Conservation (phyloP, 148 eudicot genomes). For the Fagopyrum tataricum region DNA sequence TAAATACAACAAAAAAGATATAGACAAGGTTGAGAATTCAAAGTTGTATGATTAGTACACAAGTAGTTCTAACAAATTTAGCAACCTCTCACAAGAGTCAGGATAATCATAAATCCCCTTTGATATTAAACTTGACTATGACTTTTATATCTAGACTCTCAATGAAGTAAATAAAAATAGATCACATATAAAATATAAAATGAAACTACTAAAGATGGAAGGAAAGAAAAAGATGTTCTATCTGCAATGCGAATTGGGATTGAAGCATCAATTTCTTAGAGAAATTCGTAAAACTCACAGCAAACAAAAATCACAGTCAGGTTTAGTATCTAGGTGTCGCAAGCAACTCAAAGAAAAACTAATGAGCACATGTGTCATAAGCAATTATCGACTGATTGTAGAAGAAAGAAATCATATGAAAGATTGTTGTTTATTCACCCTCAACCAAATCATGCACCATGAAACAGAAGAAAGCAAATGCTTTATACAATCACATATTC, state of each 20-base stretch:
- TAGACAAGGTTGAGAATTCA: not conserved
- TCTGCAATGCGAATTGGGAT: not conserved
- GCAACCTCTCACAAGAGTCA: not conserved
- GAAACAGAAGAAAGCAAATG: not conserved
- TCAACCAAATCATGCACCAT: not conserved
- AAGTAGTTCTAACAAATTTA: not conserved
- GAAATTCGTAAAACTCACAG: not conserved
- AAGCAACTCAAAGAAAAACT: not conserved
- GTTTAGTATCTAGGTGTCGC: not conserved
- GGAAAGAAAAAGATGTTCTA: not conserved
- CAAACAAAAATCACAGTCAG: not conserved
- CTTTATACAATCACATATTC: not conserved
- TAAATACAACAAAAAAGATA: constrained; percentile 19
- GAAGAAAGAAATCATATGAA: not conserved
- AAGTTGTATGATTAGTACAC: no score
- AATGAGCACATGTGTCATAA: not conserved
- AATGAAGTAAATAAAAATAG: not conserved
- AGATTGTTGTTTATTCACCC: not conserved
- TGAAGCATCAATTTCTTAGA: not conserved
- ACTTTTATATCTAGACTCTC: no score
- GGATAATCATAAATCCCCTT: not conserved
- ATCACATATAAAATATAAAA: not conserved
- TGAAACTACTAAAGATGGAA: not conserved
- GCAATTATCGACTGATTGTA: not conserved
- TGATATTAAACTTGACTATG: no score